Percentiles rank a stretch among this genome's conserved stretches.
These are phyloP conservation scores for Hsuehochloa calcarea DNA, from an alignment of 176 grass and related monocot species.

Conservation along the genomic window DNA sequence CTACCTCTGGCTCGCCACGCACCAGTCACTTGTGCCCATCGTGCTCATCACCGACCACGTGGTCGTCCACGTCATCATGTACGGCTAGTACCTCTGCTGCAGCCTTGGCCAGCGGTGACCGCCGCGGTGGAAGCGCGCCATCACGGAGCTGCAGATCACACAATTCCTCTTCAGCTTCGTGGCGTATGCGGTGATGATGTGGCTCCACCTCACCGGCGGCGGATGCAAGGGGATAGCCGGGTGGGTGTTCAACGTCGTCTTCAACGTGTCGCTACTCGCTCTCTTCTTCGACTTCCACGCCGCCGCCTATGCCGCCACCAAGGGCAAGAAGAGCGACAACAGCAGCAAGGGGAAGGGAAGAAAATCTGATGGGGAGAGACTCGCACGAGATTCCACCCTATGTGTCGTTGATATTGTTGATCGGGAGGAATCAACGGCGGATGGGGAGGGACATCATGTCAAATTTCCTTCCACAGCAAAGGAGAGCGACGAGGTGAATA, in stretches of 20 bases:
- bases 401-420: too few species aligned
- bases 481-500: conserved; percentile 7
- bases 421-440: too few species aligned
- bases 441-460: too few species aligned
- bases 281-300: conserved; percentile 87
- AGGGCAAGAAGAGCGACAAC: conserved; percentile 25
- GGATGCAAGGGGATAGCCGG: conserved; percentile 80
- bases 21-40: conserved; percentile 76
- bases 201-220: conserved; percentile 61
- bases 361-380: too few species aligned
- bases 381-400: too few species aligned
- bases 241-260: conserved; percentile 87
- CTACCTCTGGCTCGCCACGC: conserved; percentile 84
- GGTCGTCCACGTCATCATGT: conserved; percentile 86
- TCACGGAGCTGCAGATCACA: conserved; percentile 84
- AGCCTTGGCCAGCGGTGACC: conserved; percentile 73
- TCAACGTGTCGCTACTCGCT: conserved; percentile 76
- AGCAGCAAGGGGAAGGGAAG: neutral
- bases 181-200: conserved; percentile 62
- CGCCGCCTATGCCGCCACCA: conserved; percentile 54
- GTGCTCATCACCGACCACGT: conserved; percentile 87
- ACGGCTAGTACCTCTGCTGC: conserved; percentile 81
- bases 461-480: neutral
- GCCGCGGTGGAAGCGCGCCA: conserved; percentile 64
- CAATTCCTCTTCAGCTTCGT: conserved; percentile 94